Evolutionary conservation across 192 early-diverging fungal genomes (phyloP).

Genomic region (Umbelopsis ramanniana): DNA sequence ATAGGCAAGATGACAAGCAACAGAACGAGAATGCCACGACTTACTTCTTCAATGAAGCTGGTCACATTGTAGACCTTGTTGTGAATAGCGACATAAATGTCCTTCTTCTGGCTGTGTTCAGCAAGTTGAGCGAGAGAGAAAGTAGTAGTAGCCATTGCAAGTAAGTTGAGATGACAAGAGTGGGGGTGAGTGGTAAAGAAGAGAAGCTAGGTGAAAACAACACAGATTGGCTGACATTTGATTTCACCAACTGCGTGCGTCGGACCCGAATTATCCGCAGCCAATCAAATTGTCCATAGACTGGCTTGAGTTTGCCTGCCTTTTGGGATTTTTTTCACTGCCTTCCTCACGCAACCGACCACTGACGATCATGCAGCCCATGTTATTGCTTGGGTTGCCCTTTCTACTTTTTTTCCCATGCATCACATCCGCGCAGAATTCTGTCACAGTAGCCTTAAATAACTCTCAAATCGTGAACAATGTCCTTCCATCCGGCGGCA

Average conservation of each 20-base stretch:
- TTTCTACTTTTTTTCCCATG: not conserved
- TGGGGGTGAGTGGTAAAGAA: slow-evolving; percentile 12
- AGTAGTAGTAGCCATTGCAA: slow-evolving; percentile 18
- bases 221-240: not conserved
- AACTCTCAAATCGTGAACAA: slow-evolving; percentile 5
- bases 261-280: slow-evolving; percentile 16
- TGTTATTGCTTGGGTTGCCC: slow-evolving; percentile 3
- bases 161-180: slow-evolving; percentile 8
- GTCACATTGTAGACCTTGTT: slow-evolving; percentile 82
- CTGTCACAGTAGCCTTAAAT: not conserved
- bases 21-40: not conserved
- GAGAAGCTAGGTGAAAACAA: slow-evolving; percentile 2
- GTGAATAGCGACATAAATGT: slow-evolving; percentile 80
- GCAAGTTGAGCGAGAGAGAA: slow-evolving; percentile 68
- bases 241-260: not conserved
- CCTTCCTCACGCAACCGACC: not conserved
- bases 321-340: not conserved
- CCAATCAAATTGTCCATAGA: not conserved
- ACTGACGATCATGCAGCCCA: not conserved
- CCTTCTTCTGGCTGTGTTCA: slow-evolving; percentile 67
- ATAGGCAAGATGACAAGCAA: too few relatives aligned
- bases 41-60: slow-evolving; percentile 75
- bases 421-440: not conserved
- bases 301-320: not conserved
- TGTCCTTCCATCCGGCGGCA: not conserved